These are phyloP conservation scores for Ophiorrhiza pumila DNA, from an alignment of 257 asterid genomes.

Conservation along the genomic window DNA sequence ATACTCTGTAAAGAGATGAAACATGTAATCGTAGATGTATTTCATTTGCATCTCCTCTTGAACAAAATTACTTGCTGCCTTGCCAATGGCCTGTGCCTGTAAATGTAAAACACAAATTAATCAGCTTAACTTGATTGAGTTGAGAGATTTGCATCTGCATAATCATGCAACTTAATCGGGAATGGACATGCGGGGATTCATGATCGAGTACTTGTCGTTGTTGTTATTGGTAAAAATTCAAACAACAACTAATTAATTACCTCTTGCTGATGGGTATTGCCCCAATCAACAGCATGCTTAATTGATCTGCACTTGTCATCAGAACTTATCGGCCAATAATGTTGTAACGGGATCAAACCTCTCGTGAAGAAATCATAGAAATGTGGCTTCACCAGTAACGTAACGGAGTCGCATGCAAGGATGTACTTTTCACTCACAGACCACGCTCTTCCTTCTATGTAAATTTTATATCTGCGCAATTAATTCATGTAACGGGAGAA, in stretches of 20 bases:
- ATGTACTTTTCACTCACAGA: slow-evolving; percentile 96
- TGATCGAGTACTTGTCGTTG: too few relatives aligned
- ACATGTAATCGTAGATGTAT: slow-evolving; percentile 82
- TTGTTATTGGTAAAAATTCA: too few relatives aligned
- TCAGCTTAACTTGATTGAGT: too few relatives aligned
- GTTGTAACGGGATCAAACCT: slow-evolving; percentile 70
- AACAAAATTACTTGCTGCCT: slow-evolving; percentile 51
- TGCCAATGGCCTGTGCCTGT: slow-evolving; percentile 78
- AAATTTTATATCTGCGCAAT: slow-evolving; percentile 65
- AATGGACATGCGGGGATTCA: too few relatives aligned
- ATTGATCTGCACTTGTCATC: slow-evolving; percentile 72
- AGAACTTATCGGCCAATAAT: slow-evolving; percentile 81
- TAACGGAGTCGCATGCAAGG: slow-evolving; percentile 72
- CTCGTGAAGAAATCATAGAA: slow-evolving; percentile 85
- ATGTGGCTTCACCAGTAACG: slow-evolving; percentile 53
- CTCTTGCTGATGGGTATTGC: slow-evolving; percentile 54
- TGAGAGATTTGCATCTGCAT: too few relatives aligned
- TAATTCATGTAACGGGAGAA: neutral
- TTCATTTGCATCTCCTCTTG: slow-evolving; percentile 56
- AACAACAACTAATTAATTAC: slow-evolving; percentile 20
- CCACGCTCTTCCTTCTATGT: slow-evolving; percentile 91
- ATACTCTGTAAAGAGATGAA: slow-evolving; percentile 59
- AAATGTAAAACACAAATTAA: too few relatives aligned
- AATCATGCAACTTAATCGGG: too few relatives aligned
- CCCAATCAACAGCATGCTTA: slow-evolving; percentile 85